A percentile compares a stretch with the other conserved stretches of the same genome.
Evolutionary conservation across 148 eudicot genomes (phyloP).

Genomic region (Nepenthes gracilis): DNA sequence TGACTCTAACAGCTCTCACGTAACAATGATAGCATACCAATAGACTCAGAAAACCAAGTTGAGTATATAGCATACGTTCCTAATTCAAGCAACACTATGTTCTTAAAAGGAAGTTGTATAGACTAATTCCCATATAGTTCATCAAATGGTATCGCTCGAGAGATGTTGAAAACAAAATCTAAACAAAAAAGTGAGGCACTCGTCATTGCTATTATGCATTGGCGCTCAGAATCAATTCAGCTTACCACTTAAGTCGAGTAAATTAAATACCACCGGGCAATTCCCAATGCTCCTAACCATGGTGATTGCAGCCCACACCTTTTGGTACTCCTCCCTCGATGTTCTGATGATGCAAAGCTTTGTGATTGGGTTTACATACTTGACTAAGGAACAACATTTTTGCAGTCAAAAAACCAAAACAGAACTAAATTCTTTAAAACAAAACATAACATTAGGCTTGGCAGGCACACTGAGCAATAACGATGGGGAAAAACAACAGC

Average conservation of each 20-base stretch:
- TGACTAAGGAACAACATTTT: slow-evolving; percentile 31
- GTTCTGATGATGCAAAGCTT: slow-evolving; percentile 69
- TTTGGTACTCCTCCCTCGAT: slow-evolving; percentile 82
- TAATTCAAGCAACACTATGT: not conserved
- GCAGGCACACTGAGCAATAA: not conserved
- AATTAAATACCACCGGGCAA: slow-evolving; percentile 65
- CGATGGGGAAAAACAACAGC: not conserved
- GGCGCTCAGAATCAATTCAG: not conserved
- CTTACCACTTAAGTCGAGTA: slow-evolving; percentile 88
- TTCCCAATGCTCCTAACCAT: slow-evolving; percentile 64
- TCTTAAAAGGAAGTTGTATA: not conserved
- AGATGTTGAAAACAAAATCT: not conserved
- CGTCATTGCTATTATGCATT: not conserved
- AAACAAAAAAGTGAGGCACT: not conserved
- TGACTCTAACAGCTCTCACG: too few relatives aligned
- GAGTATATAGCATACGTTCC: not conserved
- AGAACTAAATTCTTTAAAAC: not conserved
- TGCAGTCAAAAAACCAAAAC: not conserved
- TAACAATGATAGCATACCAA: too few relatives aligned
- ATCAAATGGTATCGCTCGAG: not conserved
- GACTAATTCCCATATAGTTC: not conserved
- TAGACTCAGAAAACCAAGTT: too few relatives aligned
- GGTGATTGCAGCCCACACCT: slow-evolving; percentile 74
- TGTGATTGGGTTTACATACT: slow-evolving; percentile 86
- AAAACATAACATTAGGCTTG: not conserved